Conservation (phyloP, 1,284 basidiomycete genomes). For the Ceratobasidium sp. region DNA sequence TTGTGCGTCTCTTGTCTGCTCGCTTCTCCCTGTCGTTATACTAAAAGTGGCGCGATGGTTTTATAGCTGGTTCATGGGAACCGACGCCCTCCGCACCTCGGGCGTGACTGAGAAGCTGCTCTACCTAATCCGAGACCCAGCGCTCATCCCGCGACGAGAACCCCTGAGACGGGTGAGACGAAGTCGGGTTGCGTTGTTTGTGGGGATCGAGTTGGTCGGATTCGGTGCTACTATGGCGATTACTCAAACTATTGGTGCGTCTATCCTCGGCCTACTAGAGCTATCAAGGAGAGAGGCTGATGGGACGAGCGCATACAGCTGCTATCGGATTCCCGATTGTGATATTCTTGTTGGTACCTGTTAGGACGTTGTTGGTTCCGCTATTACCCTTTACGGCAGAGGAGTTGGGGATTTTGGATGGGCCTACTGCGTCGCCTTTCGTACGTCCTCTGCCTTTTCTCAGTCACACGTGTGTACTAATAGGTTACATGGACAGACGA, state of each 20-base stretch:
- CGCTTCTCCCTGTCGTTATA: constrained; percentile 50
- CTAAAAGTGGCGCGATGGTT: background rate
- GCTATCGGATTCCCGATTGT: constrained; percentile 94
- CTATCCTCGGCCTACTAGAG: background rate
- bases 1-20: constrained; percentile 66
- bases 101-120: constrained; percentile 88
- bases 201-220: constrained; percentile 84
- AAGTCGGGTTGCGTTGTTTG: constrained; percentile 82
- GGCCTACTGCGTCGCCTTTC: constrained; percentile 86
- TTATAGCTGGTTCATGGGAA: constrained; percentile 89
- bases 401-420: constrained; percentile 89
- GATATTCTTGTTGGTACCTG: constrained; percentile 89
- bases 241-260: constrained; percentile 88
- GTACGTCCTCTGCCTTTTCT: constrained; percentile 66
- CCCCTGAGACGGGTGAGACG: constrained; percentile 82
- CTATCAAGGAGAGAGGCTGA: background rate
- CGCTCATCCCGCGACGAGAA: constrained; percentile 73
- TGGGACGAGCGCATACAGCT: constrained; percentile 61
- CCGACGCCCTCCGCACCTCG: constrained; percentile 83
- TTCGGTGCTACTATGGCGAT: constrained; percentile 94
- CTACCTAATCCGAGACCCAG: constrained; percentile 84
- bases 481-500: constrained; percentile 58
- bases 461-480: background rate
- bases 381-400: constrained; percentile 81
- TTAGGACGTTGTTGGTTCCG: constrained; percentile 82